Evolutionary conservation across 495 filamentous ascomycete species (phyloP), one percentile per base, ranked within the genome.

Genomic region (Annulohypoxylon bovei): DNA sequence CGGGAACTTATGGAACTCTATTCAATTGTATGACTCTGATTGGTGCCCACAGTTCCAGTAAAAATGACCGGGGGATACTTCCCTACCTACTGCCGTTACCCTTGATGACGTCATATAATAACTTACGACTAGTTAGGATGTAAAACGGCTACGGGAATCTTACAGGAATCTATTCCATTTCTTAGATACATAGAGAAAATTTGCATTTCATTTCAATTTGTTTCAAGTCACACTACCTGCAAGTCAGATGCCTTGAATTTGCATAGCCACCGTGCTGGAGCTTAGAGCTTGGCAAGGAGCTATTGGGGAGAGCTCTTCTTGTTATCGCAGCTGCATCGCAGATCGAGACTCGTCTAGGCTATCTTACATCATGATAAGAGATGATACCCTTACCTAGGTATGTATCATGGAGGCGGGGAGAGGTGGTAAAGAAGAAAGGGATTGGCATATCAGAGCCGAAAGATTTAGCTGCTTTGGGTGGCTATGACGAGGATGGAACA

Each of bases 31-130:
- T 16, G 39, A 39, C 5, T 9, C 14, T 71, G 68, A 71, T 71
- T 71, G 68, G 68, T 71, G 68, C 63, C 68, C 68, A 71, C 57
- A 53, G 23, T 67, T 52, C 56, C 33, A 56, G 55, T 39, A 44
- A 52, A 62, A 52, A 62, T 57, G 50, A 62, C 35, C 52, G 20
- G 56, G 54, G 60, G 16, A 46, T 50, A 62, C 37, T 35, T 9
- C 39, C 12, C 30, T 55, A 66, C 12, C 30, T 55, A 66, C 40
- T 52, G 47, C 46, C 37, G 61, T 65, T 28, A 65, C 47, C 30
- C 33, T 47, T 1, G 20, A 47, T 64, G 69, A 72, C 69, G 69
- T 72, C 69, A 72, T 67, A 23, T 1, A 62, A 11, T 42, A 39
- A 20, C 16, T 9, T 25, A 47, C 16, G 16, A 42, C n/a, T 7